Evolutionary conservation across 2,329 filamentous ascomycete species (phyloP).

Genomic region (Botryotinia globosa): DNA sequence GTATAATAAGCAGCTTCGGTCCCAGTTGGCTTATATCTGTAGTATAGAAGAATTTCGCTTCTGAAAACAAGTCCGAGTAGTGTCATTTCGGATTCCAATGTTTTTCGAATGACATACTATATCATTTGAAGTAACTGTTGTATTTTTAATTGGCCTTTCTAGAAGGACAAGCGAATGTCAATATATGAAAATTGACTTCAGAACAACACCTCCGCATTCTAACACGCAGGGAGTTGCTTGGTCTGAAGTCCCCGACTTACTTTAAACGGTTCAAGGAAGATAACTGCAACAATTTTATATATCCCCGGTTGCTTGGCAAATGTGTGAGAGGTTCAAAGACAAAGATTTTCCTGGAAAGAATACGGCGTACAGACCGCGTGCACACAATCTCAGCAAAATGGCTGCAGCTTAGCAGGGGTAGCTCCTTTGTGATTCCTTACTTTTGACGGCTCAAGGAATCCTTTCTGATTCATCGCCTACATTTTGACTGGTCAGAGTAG

Average conservation of each 20-base stretch:
- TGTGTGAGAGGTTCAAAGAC: background rate
- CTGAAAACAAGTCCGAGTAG: background rate
- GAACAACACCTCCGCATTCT: background rate
- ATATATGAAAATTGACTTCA: background rate
- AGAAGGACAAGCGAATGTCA: background rate
- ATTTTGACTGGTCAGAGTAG: constrained; percentile 13
- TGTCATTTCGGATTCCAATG: background rate
- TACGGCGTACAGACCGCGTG: constrained; percentile 18
- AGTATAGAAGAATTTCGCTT: background rate
- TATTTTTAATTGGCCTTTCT: background rate
- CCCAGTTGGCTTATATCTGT: background rate
- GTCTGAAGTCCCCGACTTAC: constrained; percentile 8
- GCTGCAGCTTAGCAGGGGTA: constrained; percentile 1
- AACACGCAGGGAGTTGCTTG: background rate
- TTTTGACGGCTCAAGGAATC: background rate
- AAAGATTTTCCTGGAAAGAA: constrained; percentile 5
- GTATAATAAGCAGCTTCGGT: background rate
- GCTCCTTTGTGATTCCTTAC: constrained; percentile 8
- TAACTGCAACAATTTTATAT: constrained; percentile 3
- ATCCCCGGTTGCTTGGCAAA: constrained; percentile 2
- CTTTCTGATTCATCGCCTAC: background rate
- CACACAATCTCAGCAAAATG: constrained; percentile 5
- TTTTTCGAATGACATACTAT: background rate
- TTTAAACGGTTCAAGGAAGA: background rate
- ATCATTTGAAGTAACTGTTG: background rate